Evolutionary conservation across 306 rosid species (phyloP).

Genomic region (Morella rubra): DNA sequence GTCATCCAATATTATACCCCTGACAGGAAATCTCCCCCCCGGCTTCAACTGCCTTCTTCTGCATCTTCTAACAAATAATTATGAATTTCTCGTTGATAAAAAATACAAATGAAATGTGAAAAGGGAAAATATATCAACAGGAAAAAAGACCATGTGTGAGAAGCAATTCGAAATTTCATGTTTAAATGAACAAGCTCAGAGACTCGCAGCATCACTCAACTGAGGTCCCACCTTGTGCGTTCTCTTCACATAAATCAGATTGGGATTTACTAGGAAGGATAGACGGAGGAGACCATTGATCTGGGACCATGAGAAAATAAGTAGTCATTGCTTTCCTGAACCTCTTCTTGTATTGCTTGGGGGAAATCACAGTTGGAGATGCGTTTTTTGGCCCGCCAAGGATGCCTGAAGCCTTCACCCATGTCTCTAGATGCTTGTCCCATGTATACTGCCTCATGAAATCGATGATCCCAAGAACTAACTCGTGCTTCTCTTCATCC

Average conservation of each 20-base stretch:
- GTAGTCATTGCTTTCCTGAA: constrained; percentile 97
- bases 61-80: constrained; percentile 49
- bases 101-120: constrained; percentile 27
- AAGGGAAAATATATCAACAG: constrained; percentile 13
- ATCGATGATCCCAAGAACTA: constrained; percentile 95
- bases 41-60: constrained; percentile 48
- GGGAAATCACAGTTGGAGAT: constrained; percentile 90
- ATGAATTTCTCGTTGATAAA: constrained; percentile 29
- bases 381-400: constrained; percentile 94
- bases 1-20: constrained; percentile 62
- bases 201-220: constrained; percentile 50
- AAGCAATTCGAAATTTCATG: constrained; percentile 37
- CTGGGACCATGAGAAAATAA: constrained; percentile 96
- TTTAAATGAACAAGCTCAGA: constrained; percentile 36
- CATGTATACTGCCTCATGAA: constrained; percentile 98
- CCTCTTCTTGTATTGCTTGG: constrained; percentile 90
- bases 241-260: constrained; percentile 67
- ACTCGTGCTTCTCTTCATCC: constrained; percentile 88
- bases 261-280: constrained; percentile 56
- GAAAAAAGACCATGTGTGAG: constrained; percentile 25
- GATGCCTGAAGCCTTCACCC: constrained; percentile 96
- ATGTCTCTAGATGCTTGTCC: constrained; percentile 99
- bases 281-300: constrained; percentile 84
- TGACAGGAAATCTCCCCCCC: constrained; percentile 41
- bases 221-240: constrained; percentile 39